Percentiles rank a stretch among this genome's conserved stretches.
Conservation (phyloP, 768 basidiomycete species). For the Candolleomyces aberdarensis region DNA sequence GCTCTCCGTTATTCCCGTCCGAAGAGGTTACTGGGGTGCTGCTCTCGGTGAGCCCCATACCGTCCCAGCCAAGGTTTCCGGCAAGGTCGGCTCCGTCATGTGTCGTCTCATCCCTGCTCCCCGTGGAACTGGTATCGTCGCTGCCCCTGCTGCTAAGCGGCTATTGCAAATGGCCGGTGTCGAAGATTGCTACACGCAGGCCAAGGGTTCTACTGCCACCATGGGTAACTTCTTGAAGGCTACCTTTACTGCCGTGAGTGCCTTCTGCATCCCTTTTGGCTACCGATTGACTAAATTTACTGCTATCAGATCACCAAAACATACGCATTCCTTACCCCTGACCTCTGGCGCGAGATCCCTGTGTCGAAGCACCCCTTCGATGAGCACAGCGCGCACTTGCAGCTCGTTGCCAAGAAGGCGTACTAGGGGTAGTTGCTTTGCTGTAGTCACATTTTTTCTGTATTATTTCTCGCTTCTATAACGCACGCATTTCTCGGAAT, state of each 20-base stretch:
- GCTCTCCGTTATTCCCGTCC: slow-evolving; percentile 95
- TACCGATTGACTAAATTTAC: slow-evolving; percentile 1
- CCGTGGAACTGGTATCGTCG: slow-evolving; percentile 98
- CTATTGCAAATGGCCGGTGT: slow-evolving; percentile 97
- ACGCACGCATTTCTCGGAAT: slow-evolving; percentile 4
- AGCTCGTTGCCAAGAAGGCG: slow-evolving; percentile 80
- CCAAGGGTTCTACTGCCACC: slow-evolving; percentile 97
- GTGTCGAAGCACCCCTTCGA: slow-evolving; percentile 89
- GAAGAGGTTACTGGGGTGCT: slow-evolving; percentile 99
- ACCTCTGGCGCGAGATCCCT: slow-evolving; percentile 95
- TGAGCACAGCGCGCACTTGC: slow-evolving; percentile 91
- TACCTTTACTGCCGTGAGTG: slow-evolving; percentile 83
- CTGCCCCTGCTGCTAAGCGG: slow-evolving; percentile 96
- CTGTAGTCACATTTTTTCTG: slow-evolving; percentile 12
- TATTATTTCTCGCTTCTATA: slow-evolving; percentile 8
- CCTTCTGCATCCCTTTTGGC: not conserved
- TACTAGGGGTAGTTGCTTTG: slow-evolving; percentile 24
- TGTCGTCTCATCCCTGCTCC: slow-evolving; percentile 98
- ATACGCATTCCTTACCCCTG: slow-evolving; percentile 96
- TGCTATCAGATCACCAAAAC: slow-evolving; percentile 98
- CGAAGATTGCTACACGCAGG: slow-evolving; percentile 96
- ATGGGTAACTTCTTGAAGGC: slow-evolving; percentile 99
- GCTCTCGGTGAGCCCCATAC: slow-evolving; percentile 99
- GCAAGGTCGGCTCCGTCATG: slow-evolving; percentile 99
- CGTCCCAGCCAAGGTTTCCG: slow-evolving; percentile 96